Evolutionary conservation across 352 stramenopile species (phyloP), one percentile per base, ranked within the genome.

Genomic region (Phytophthora multivora): DNA sequence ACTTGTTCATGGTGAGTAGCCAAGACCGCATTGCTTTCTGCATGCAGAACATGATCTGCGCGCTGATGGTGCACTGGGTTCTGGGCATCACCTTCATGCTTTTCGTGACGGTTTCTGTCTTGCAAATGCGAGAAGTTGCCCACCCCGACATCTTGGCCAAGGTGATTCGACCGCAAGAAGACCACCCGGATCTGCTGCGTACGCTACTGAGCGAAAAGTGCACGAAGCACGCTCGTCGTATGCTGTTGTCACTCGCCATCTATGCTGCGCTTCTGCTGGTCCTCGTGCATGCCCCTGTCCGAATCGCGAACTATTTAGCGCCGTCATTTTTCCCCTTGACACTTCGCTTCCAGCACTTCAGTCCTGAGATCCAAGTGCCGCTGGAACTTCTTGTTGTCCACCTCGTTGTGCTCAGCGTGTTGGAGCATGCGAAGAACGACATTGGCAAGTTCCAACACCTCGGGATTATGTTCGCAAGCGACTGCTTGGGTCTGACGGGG

Each of bases 11-110:
- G 26, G 79, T 86, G 26, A 83, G 74, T 16, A 68, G 83, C 3
- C 81, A 93, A 64, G 79, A 92, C 36, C 83, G 92, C 30, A 72
- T 97, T 63, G 35, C 65, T 13, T 84, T 97, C 80, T 90, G 70
- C 86, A 67, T 97, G 77, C 47, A 86, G 21, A 82, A 92, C 50
- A 95, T 94, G 83, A 78, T 98, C 55, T 96, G 93, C 26, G 86
- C 95, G 25, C 63, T 98, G 23, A 90, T 99, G 56, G 71, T 99
- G 19, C 96, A 99, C 66, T 99, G 97, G 97, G 96, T 99, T 6
- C 77, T 97, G 26, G 96, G 96, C 25, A 99, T 99, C 56, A 98
- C 91, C 4, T 98, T 98, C 62, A 99, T 99, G 97, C 83, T 99
- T 10, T 92, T 98, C 41, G 95, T 99, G 35, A 99, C 97, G 0